Base-by-base conservation (phyloP, 306 rosid genomes). In the Morella rubra region DNA sequence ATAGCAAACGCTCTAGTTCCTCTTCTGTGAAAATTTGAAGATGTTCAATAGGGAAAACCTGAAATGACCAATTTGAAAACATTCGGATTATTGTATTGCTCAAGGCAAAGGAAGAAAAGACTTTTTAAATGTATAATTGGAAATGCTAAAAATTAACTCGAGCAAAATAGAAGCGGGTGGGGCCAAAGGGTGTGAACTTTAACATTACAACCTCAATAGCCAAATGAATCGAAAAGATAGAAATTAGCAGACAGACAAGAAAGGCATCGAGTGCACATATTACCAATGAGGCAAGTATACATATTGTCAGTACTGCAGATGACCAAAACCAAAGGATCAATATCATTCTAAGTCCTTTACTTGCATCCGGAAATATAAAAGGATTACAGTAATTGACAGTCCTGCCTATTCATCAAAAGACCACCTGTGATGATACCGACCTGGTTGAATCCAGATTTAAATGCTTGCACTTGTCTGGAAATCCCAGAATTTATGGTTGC, bases 391-490 rank as follows among this genome's bases (percentile, higher is more conserved):
- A 32, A 32, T 32, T 32, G 37, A 78, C 49, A 8, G 15, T 49
- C 32, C 24, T 55, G 49, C 76, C 72, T 20, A 40, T 64, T 72
- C 62, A 76, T 76, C 54, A 72, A 76, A 74, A 72, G 22, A 76
- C 37, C 3, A 27, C 0, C 3, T 24, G 50, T 44, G 51, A 12
- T 0, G 75, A 69, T 24, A 68, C 80, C 71, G 9, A 96, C 99
- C 99, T 90, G 93, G 76, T 93, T 87, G 77, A 96, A 90, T 61
- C 99, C 99, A 72, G 93, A 89, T 76, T 87, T 91, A 77, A 96
- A 96, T 45, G 97, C 98, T 82, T 92, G 98, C 78, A 91, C 86
- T 86, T 96, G 99, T 87, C 94, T 88, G 22, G 86, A 82, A 84
- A 96, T 84, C 85, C 99, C 99, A 69, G 90, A 71, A 59, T 60